These are phyloP conservation scores for Peniophora sp. DNA, from an alignment of 1,284 basidiomycete genomes.

Conservation along the genomic window DNA sequence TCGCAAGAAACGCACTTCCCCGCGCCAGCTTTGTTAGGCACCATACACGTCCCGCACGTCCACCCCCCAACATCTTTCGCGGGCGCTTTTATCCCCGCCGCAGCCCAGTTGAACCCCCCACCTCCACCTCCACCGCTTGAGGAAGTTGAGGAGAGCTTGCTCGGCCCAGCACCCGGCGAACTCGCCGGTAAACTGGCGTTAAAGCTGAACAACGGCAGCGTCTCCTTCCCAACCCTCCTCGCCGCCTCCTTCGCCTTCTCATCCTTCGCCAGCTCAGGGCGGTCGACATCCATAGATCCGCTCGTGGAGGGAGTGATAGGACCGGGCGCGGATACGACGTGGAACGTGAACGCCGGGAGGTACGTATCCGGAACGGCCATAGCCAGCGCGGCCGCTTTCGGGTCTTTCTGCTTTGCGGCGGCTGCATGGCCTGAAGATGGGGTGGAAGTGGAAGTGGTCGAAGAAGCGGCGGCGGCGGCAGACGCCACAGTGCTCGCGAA, in stretches of 20 bases:
- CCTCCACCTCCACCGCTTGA: slow-evolving; percentile 7
- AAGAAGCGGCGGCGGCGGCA: slow-evolving; percentile 19
- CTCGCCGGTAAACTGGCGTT: no score
- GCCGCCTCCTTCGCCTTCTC: slow-evolving; percentile 10
- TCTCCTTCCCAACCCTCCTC: slow-evolving; percentile 26
- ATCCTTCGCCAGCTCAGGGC: slow-evolving; percentile 26
- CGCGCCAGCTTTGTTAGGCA: slow-evolving; percentile 25
- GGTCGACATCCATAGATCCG: slow-evolving; percentile 22
- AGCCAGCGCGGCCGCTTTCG: slow-evolving; percentile 21
- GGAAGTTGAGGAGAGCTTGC: no score
- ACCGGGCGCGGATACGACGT: slow-evolving; percentile 5
- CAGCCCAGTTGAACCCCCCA: slow-evolving; percentile 42
- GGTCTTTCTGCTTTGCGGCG: slow-evolving; percentile 28
- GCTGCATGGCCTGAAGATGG: no score
- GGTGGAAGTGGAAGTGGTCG: slow-evolving; percentile 21
- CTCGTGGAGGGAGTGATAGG: neutral
- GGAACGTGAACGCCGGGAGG: slow-evolving; percentile 10
- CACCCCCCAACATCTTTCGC: slow-evolving; percentile 25
- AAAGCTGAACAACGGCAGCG: no score
- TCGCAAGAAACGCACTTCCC: slow-evolving; percentile 36
- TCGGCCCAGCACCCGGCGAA: no score
- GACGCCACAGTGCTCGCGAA: slow-evolving; percentile 11
- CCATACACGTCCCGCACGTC: slow-evolving; percentile 35
- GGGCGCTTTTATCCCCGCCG: slow-evolving; percentile 38
- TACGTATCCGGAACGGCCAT: slow-evolving; percentile 9